These are phyloP conservation scores for Pythium sp. DNA, from an alignment of 352 stramenopile species.

Conservation along the genomic window DNA sequence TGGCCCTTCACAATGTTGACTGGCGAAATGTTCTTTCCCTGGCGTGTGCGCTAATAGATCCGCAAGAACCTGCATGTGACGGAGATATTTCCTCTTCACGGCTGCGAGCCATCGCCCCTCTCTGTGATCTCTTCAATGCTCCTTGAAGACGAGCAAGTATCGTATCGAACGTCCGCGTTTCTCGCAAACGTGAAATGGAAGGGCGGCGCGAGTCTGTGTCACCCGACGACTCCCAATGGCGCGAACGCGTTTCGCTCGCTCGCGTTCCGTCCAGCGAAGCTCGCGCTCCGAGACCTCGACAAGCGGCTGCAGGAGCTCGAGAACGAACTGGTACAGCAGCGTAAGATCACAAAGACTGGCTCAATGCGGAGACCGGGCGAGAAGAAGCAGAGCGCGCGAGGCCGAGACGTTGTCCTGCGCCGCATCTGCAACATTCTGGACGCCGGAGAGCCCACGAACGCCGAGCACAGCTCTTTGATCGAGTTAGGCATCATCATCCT, in stretches of 20 bases:
- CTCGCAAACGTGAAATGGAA: conserved; percentile 63
- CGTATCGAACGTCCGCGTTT: conserved; percentile 49
- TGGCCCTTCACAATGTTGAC: neutral
- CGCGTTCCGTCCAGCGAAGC: conserved; percentile 56
- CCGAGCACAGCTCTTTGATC: conserved; percentile 55
- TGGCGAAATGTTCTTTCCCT: neutral
- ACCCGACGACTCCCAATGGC: conserved; percentile 39
- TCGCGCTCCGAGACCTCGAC: conserved; percentile 68
- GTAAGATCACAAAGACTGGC: conserved; percentile 42
- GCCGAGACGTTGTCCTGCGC: conserved; percentile 68
- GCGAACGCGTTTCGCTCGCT: conserved; percentile 65
- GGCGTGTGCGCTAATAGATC: conserved; percentile 20
- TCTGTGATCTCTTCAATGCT: conserved; percentile 4
- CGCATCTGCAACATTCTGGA: conserved; percentile 67
- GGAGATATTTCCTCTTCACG: conserved; percentile 67
- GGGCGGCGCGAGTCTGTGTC: conserved; percentile 62
- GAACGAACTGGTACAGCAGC: conserved; percentile 42
- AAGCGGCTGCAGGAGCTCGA: conserved; percentile 64
- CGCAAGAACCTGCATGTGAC: conserved; percentile 43
- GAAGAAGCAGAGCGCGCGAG: conserved; percentile 41
- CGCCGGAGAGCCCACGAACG: conserved; percentile 52
- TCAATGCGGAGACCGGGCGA: conserved; percentile 44
- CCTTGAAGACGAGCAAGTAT: conserved; percentile 11
- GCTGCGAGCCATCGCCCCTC: conserved; percentile 52
- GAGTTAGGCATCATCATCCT: conserved; percentile 73